These are phyloP conservation scores for Penicillium odoratum DNA, from an alignment of 495 filamentous ascomycete species.

Conservation along the genomic window DNA sequence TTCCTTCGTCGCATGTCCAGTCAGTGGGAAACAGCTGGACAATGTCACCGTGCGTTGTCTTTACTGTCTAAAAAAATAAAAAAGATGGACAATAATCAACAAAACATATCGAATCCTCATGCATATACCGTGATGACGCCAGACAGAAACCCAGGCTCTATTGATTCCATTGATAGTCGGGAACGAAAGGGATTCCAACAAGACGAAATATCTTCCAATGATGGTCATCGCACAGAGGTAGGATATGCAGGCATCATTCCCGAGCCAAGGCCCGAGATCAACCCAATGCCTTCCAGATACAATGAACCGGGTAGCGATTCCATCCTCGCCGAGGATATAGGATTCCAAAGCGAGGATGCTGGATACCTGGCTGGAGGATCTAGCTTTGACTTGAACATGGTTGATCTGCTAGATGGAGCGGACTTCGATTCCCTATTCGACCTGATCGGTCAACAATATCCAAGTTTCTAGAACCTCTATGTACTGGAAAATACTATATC, in stretches of 20 bases:
- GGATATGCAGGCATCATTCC: background rate
- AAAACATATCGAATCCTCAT: constrained; percentile 7
- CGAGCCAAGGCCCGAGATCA: background rate
- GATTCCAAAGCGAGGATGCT: constrained; percentile 14
- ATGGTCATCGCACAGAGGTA: background rate
- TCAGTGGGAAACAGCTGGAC: constrained; percentile 44
- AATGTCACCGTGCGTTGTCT: constrained; percentile 36
- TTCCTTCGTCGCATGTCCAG: constrained; percentile 36
- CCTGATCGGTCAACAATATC: constrained; percentile 40
- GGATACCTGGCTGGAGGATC: constrained; percentile 17
- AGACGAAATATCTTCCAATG: background rate
- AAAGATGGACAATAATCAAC: constrained; percentile 11
- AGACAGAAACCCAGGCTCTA: constrained; percentile 2
- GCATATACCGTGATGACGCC: constrained; percentile 13
- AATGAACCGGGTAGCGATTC: background rate
- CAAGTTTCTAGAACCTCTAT: constrained; percentile 25
- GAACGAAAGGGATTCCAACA: background rate
- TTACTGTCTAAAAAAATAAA: constrained; percentile 31
- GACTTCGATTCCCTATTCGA: constrained; percentile 42
- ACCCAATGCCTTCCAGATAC: constrained; percentile 2
- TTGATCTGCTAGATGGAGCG: constrained; percentile 37
- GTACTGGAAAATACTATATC: background rate
- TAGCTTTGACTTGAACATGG: constrained; percentile 42
- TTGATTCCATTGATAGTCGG: constrained; percentile 1
- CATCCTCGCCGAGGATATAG: background rate